Base-by-base conservation (phyloP, 2,329 filamentous ascomycete species). In the Trichothecium roseum region DNA sequence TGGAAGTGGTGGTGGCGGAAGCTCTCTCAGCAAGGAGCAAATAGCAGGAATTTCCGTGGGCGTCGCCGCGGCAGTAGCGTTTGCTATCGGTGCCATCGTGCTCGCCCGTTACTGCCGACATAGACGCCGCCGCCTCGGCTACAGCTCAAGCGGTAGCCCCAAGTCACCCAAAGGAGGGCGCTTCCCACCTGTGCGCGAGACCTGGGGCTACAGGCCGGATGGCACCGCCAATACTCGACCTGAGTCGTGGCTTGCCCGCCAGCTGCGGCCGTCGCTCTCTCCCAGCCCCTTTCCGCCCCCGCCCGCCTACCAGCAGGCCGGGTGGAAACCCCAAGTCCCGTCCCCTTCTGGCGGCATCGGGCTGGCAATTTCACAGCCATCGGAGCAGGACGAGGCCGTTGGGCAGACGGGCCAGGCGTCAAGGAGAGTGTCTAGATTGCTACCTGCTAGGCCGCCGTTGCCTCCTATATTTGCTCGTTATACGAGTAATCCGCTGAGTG, bases 21-120 rank as follows among this genome's bases (percentile, higher is more conserved):
- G 22, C n/a, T 38, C 36, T 20, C 51, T 62, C 12, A 57, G 42
- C 20, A 59, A 57, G 6, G 55, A 55, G 4, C 69, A 77, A 41
- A 64, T 80, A 32, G 66, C 65, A 14, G 78, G 76, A 6, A 75
- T 82, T 39, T 60, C 67, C 2, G 59, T 76, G 4, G 78, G 73
- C 5, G 59, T 66, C 9, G 62, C 65, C 4, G 69, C 66, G 4
- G 66, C 64, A 2, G 55, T 67, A 4, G 52, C 64, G 4, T 44
- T 79, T 14, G 68, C 63, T 5, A 46, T 74, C 18, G 60, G 59
- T 4, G 48, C 70, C 10, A 62, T 75, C 17, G 44, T 72, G 7
- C 37, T 70, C 12, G 59, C 62, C 4, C 57, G 66, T 31, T 46
- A 45, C 30, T 51, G 49, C 38, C 63, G 68, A 34, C 59, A 52